These are phyloP conservation scores for Fraxinus excelsior DNA, from an alignment of 257 asterid species.

Conservation along the genomic window DNA sequence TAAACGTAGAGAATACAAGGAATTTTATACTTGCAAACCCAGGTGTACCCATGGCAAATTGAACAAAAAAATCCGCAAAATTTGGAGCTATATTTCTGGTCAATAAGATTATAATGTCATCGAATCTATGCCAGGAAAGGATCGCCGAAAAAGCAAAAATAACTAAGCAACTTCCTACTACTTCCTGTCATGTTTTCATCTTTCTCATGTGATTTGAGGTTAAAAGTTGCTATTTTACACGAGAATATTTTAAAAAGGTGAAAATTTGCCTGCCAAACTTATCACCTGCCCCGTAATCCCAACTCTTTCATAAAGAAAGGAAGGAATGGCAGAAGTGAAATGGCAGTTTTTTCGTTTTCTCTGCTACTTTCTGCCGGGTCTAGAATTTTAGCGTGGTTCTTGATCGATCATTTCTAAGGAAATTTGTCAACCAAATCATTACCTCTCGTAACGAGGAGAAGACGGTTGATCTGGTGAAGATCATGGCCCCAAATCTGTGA, in stretches of 20 bases:
- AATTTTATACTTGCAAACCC: constrained; percentile 11
- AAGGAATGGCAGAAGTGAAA: too few species aligned
- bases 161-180: constrained; percentile 26
- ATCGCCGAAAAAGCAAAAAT: background rate
- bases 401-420: background rate
- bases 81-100: constrained; percentile 44
- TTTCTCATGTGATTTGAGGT: constrained; percentile 30
- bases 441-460: constrained; percentile 77
- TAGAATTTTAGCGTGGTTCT: background rate
- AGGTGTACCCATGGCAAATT: background rate
- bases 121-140: constrained; percentile 23
- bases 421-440: constrained; percentile 11
- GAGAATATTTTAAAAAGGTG: constrained; percentile 22
- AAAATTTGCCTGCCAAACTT: constrained; percentile 12
- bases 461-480: constrained; percentile 90
- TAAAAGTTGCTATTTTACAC: constrained; percentile 32
- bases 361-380: too few species aligned
- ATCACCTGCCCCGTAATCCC: too few species aligned
- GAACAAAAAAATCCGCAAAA: constrained; percentile 15
- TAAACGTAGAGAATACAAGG: constrained; percentile 18
- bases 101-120: constrained; percentile 42
- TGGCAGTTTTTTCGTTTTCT: too few species aligned
- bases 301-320: too few species aligned
- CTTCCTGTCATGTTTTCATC: constrained; percentile 33
- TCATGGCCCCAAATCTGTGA: constrained; percentile 50